Percentiles rank a stretch among this genome's conserved stretches.
Conservation (phyloP, 2,329 filamentous ascomycete genomes). For the Trichoderma afroharzianum region DNA sequence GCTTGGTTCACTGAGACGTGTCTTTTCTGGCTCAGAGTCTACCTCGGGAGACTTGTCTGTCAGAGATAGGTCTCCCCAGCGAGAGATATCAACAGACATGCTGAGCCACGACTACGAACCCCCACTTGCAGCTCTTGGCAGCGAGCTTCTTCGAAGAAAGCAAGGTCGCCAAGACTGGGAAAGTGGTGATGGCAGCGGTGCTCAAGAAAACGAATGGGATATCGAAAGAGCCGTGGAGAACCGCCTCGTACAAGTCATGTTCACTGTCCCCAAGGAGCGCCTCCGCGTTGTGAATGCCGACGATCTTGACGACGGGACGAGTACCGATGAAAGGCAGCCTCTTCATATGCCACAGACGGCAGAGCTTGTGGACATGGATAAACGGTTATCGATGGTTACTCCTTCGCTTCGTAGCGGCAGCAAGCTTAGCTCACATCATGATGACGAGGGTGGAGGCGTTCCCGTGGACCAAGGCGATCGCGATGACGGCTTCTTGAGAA, state of each 20-base stretch:
- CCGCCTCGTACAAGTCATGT: slow-evolving; percentile 78
- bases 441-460: slow-evolving; percentile 15
- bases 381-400: background rate
- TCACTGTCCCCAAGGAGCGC: slow-evolving; percentile 84
- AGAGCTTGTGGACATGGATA: slow-evolving; percentile 40
- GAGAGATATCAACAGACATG: slow-evolving; percentile 30
- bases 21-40: slow-evolving; percentile 49
- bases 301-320: slow-evolving; percentile 30
- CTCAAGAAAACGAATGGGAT: slow-evolving; percentile 66
- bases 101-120: slow-evolving; percentile 44
- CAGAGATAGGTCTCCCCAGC: slow-evolving; percentile 29
- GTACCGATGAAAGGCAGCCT: slow-evolving; percentile 28
- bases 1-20: slow-evolving; percentile 65
- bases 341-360: slow-evolving; percentile 31
- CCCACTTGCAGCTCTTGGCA: slow-evolving; percentile 41
- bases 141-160: slow-evolving; percentile 51
- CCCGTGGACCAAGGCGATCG: slow-evolving; percentile 2
- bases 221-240: slow-evolving; percentile 70
- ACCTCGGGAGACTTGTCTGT: slow-evolving; percentile 26
- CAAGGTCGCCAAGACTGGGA: slow-evolving; percentile 56
- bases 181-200: slow-evolving; percentile 27
- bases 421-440: slow-evolving; percentile 4
- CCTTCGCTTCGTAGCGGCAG: slow-evolving; percentile 7
- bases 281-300: slow-evolving; percentile 87
- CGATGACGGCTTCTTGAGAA: slow-evolving; percentile 17